Evolutionary conservation across 306 rosid genomes (phyloP), one percentile per base, ranked within the genome.

Genomic region (Begonia fuchsioides): DNA sequence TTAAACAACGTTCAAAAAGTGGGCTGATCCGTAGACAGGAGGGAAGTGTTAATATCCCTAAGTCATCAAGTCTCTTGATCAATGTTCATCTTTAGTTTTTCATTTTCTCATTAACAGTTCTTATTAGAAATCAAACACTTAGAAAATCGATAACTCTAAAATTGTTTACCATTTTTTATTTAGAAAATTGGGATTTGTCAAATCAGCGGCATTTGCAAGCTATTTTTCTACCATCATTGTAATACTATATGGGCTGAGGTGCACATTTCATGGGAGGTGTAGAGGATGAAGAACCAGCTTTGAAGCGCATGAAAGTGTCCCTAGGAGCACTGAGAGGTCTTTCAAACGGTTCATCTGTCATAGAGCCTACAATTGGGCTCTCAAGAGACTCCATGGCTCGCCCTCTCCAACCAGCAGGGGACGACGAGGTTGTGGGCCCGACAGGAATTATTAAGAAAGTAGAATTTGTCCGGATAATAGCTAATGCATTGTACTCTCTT

Each of bases 201-300:
- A 62, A 58, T 20, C 32, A 20, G 3, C 32, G 6, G 3, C 32
- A 53, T 65, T 41, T 59, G 56, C 12, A 16, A 39, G 47, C 61
- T 64, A 62, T 61, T 72, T 45, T 53, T 54, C 61, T 49, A 10
- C 61, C n/a, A n/a, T n/a, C 43, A 41, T 50, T 56, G 66, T 57
- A 71, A 56, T 55, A 66, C 76, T 90, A 70, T 75, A 92, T 92
- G 98, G 98, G 87, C 94, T 85, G 98, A n/a, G n/a, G n/a, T n/a
- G n/a, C n/a, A n/a, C n/a, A n/a, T n/a, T n/a, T n/a, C n/a, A n/a
- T n/a, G n/a, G n/a, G n/a, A n/a, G n/a, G n/a, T n/a, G n/a, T n/a
- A n/a, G n/a, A n/a, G n/a, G n/a, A n/a, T n/a, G n/a, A 85, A 77
- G 96, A 85, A 72, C 98, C 98, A 82, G 94, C 86, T 39, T 69